phyloP scores from a whole-genome alignment of 169 alveolate species.

The Cyclospora cayetanensis region DNA sequence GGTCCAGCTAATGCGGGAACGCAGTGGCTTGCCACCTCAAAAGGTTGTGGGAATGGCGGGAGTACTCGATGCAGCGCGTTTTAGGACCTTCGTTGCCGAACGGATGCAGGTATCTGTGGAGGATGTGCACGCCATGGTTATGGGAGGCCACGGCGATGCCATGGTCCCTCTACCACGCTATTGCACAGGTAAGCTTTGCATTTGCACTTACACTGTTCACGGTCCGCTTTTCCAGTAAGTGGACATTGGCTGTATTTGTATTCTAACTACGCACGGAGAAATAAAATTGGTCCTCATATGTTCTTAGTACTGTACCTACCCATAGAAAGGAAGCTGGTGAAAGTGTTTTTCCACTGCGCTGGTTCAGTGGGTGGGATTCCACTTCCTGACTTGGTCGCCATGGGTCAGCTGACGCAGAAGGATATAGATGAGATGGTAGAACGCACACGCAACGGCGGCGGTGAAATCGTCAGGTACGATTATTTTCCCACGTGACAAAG shows the following conservation, averaged over 20 bases:
- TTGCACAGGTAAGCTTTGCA: slow-evolving; percentile 62
- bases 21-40: slow-evolving; percentile 65
- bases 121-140: slow-evolving; percentile 81
- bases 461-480: slow-evolving; percentile 79
- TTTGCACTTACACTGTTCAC: not conserved
- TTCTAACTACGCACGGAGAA: not conserved
- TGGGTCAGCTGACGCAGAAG: slow-evolving; percentile 75
- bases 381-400: slow-evolving; percentile 75
- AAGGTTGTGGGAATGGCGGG: slow-evolving; percentile 82
- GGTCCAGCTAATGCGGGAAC: slow-evolving; percentile 71
- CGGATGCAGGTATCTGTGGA: slow-evolving; percentile 78
- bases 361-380: slow-evolving; percentile 83
- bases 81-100: slow-evolving; percentile 79
- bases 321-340: not conserved
- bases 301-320: slow-evolving; percentile 39
- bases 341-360: too few relatives aligned
- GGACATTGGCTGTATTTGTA: too few relatives aligned
- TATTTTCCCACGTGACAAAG: not conserved
- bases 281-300: not conserved
- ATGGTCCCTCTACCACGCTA: slow-evolving; percentile 82
- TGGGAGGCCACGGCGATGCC: slow-evolving; percentile 87
- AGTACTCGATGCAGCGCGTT: slow-evolving; percentile 81
- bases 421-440: slow-evolving; percentile 80
- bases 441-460: slow-evolving; percentile 82
- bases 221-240: too few relatives aligned